A percentile compares a stretch with the other conserved stretches of the same genome.
Evolutionary conservation across 176 grass and related monocot species (phyloP).

Genomic region (Zea luxurians): DNA sequence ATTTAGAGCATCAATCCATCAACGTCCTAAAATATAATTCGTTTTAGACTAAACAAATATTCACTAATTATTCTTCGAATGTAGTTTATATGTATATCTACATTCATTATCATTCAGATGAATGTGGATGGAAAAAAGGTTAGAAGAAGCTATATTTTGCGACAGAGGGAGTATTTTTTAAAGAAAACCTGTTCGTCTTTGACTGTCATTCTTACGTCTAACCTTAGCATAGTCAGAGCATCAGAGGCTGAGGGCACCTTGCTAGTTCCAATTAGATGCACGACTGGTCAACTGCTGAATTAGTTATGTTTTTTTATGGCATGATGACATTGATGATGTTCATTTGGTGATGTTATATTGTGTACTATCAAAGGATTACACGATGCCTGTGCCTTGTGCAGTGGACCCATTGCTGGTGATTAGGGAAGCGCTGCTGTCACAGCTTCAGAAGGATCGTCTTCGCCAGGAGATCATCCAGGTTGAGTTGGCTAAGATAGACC

Average conservation of each 20-base stretch:
- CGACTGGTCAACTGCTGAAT: not conserved
- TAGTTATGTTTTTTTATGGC: not conserved
- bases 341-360: no score
- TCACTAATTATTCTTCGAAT: no score
- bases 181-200: not conserved
- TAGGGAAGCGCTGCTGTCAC: constrained; percentile 38
- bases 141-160: no score
- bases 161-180: not conserved
- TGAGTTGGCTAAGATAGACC: constrained; percentile 43
- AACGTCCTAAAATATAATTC: no score
- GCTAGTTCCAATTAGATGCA: no score
- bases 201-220: not conserved
- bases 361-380: no score
- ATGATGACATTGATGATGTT: no score
- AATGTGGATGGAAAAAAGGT: no score
- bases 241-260: no score
- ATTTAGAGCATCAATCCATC: not conserved
- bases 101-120: no score
- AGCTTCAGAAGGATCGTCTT: constrained; percentile 40
- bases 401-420: constrained; percentile 11
- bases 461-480: constrained; percentile 39
- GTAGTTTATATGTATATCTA: no score
- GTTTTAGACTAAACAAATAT: no score
- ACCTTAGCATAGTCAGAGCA: not conserved
- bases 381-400: not conserved